Base-by-base conservation (phyloP, 768 basidiomycete genomes). In the Kwoniella sp. region DNA sequence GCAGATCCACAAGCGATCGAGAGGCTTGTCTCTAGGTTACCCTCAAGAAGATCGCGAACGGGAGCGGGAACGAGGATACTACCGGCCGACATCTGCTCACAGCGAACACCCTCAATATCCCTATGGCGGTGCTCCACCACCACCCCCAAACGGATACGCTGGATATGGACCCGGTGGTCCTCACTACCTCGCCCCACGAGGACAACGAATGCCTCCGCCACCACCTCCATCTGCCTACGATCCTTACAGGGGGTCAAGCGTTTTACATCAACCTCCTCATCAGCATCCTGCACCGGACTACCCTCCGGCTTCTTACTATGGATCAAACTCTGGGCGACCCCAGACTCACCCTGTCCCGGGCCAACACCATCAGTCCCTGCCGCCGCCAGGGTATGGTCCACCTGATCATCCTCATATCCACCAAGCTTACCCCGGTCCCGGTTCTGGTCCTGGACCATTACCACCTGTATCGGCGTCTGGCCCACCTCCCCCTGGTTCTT, bases 151-250 rank as follows among this genome's bases (percentile, higher is more conserved):
- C 41, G 63, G 51, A 12, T 45, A 57, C 17, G 55, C 17, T 17
- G 53, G 52, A 47, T 62, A 63, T 54, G 28, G 25, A 20, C 51
- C 50, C 28, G 55, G 57, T 15, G 13, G 34, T 13, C 7, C 7
- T 37, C 51, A 54, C 34, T 53, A 56, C 41, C 31, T 34, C 37
- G 37, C 58, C 31, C 55, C 55, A 1, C 30, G 34, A 45, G 67
- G 57, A 15, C 58, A 31, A 50, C 58, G 65, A 28, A 55, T 61
- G 59, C 58, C 55, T 11, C 47, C 52, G 26, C 61, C 68, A 23
- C 68, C 57, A 38, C 61, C 68, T 5, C 64, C 68, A 38, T 34
- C 55, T 15, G 29, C 62, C 4, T 63, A 51, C 22, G 61, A 63
- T 37, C 51, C 66, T 13, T 65, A 68, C 54, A 37, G 45, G 60